Percentiles rank a stretch among this genome's conserved stretches.
phyloP scores from a whole-genome alignment of 345 rosid species.

The Aquilaria sinensis region DNA sequence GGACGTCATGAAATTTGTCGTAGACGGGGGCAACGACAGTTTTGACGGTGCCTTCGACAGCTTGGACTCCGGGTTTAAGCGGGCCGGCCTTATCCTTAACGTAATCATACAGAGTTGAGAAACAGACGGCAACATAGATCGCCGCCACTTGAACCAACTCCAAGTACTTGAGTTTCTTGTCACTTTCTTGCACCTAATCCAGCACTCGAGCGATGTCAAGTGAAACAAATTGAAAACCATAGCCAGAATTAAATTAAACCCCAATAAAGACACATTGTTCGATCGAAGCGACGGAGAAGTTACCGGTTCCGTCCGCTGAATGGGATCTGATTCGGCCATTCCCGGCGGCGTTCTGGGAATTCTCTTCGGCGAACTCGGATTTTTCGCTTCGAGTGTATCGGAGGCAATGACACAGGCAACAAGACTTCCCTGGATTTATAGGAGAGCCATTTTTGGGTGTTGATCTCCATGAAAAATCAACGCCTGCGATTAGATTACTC shows the following conservation, averaged over 20 bases:
- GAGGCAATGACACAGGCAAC: background rate
- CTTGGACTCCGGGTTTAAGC: constrained; percentile 53
- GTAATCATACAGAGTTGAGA: constrained; percentile 44
- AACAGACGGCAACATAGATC: constrained; percentile 34
- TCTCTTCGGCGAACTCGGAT: background rate
- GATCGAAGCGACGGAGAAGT: background rate
- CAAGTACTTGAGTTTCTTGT: constrained; percentile 47
- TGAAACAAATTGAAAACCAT: background rate
- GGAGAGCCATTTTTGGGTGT: background rate
- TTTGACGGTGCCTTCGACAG: constrained; percentile 51
- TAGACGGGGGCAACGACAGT: constrained; percentile 59
- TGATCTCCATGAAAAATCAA: background rate
- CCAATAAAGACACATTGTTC: background rate
- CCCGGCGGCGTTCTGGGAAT: constrained; percentile 11
- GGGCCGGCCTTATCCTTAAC: constrained; percentile 82
- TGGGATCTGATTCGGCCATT: constrained; percentile 21
- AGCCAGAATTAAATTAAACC: background rate
- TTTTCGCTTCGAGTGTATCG: constrained; percentile 12
- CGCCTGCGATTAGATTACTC: background rate
- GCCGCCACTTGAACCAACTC: constrained; percentile 49
- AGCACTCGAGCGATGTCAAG: background rate
- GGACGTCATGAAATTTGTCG: constrained; percentile 51
- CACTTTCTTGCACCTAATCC: constrained; percentile 21
- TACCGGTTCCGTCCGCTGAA: constrained; percentile 18
- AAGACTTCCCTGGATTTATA: constrained; percentile 14